Base-by-base conservation (phyloP, 1,284 basidiomycete genomes). In the Cryptococcus sp. region DNA sequence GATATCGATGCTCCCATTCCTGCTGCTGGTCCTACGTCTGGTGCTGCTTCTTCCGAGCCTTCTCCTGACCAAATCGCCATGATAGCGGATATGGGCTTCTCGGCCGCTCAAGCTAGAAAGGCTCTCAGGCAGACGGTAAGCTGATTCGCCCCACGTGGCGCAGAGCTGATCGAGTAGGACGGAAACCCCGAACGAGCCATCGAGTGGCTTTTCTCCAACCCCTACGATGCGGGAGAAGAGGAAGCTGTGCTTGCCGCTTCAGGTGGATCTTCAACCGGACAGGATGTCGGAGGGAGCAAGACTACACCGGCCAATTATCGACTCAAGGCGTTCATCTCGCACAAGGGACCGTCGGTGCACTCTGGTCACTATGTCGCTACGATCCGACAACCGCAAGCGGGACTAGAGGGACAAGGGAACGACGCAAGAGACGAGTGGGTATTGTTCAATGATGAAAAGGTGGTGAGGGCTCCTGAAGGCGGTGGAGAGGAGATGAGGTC, bases 171-270 rank as follows among this genome's bases (percentile, higher is more conserved):
- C 40, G 16, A 19, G 2, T 59, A 92, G 85, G 77, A 76, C 37
- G 84, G 84, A 18, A 81, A 90, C 61, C 72, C 82, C 0, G 92
- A 94, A 60, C 80, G 86, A 22, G 93, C 93, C 0, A 83, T 97
- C 3, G 93, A 95, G 57, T 98, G 94, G 94, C 75, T 97, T n/a
- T 97, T 98, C 74, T 89, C 81, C 53, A 87, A 98, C 63, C 86
- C 92, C 0, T 90, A 90, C 50, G 92, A 97, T 59, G 77, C 71
- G 1, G 91, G 90, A 19, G 82, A 83, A 16, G 62, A 61, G 9
- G 45, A 67, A 1, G 51, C 65, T 0, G 38, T 58, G 3, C 45
- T 42, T 6, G 0, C 63, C 64, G 26, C 46, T 4, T 16, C 45
- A 5, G 51, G 66, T 5, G 82, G 75, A 19, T 80, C 85, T 18